Evolutionary conservation across 176 grass and related monocot species (phyloP), one percentile per base, ranked within the genome.

Genomic region (Cenchrus fungigraminus): DNA sequence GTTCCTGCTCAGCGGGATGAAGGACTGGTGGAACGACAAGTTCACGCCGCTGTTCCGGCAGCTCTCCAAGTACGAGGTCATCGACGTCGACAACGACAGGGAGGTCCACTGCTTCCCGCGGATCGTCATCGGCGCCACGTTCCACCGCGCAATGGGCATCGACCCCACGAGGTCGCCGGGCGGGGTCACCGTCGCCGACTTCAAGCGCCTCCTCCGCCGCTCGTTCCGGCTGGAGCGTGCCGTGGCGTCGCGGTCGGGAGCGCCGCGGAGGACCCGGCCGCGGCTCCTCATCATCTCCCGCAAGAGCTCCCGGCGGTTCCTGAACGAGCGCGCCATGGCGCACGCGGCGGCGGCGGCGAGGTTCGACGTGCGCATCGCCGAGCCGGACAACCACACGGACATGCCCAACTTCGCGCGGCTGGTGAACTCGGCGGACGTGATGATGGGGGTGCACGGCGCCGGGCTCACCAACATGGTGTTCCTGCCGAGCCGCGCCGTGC

Each of bases 11-110:
- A 79, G 87, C 9, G 88, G 63, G 44, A 20, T 90, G 46, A 95
- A 89, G 86, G 88, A 90, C 45, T 94, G 93, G 95, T 98, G 95
- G 95, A 72, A 85, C 17, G 89, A 84, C 69, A 95, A 93, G 79
- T 98, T 93, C 89, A 89, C 65, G 51, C 82, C 90, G 0, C 78
- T 98, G 15, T 90, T 98, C 82, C 85, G 75, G 11, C 93, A 87
- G 71, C 91, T 98, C 37, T 93, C 91, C 34, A 85, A 80, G 4
- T 95, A 95, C 63, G 91, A 92, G 40, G 60, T 98, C 51, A 87
- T 95, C 61, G 93, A 98, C 67, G 82, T 88, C 9, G 83, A 93
- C 86, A 94, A 88, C 52, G 93, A 98, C 80, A 59, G 57, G 32
- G 95, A 91, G 51, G 84, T 97, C 20, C 94, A 90, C 87, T 97